Base-by-base conservation (phyloP, 805 yeast genomes). In the Zygoascus ofunaensis region DNA sequence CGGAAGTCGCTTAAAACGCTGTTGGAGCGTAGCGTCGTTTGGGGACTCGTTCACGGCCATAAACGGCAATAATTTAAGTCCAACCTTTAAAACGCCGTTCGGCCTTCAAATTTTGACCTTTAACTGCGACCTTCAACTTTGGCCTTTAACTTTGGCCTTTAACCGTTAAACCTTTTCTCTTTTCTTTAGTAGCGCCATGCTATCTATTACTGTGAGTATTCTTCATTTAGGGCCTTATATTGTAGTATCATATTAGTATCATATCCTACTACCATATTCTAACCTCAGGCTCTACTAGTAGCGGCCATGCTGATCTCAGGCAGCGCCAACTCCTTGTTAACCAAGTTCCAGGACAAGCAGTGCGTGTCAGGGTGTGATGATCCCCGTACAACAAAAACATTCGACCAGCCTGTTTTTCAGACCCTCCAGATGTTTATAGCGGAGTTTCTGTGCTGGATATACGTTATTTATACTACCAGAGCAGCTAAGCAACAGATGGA, bases 351-450 rank as follows among this genome's bases (percentile, higher is more conserved):
- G 57, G 92, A 84, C 57, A 73, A 78, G 55, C 86, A 80, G 56
- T 80, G 86, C 61, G 82, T 83, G 3, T 65, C 57, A 14, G 58
- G 75, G 55, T 80, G 87, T 58, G 61, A 63, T 28, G 61, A 62
- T 22, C 61, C 61, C 39, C 45, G 44, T 18, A 71, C 75, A 4
- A 72, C 71, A 15, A 60, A 64, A 32, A 60, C 64, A 46, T 84
- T 82, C 55, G 84, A 83, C 52, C 89, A 83, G 62, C 92, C 94
- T 0, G 86, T 80, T 5, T 58, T 84, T 30, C 92, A 84, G 58
- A 79, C 92, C 1, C 63, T 81, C 17, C 90, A 84, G 61, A 84
- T 84, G 92, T 83, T 84, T 55, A 58, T 81, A 3, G 94, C 89
- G 20, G 94, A 84, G 56, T 61, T 75, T 32, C 60, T 63, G 21